These are phyloP conservation scores for Lasiodiplodia citricola DNA, from an alignment of 2,329 filamentous ascomycete genomes.

Conservation along the genomic window DNA sequence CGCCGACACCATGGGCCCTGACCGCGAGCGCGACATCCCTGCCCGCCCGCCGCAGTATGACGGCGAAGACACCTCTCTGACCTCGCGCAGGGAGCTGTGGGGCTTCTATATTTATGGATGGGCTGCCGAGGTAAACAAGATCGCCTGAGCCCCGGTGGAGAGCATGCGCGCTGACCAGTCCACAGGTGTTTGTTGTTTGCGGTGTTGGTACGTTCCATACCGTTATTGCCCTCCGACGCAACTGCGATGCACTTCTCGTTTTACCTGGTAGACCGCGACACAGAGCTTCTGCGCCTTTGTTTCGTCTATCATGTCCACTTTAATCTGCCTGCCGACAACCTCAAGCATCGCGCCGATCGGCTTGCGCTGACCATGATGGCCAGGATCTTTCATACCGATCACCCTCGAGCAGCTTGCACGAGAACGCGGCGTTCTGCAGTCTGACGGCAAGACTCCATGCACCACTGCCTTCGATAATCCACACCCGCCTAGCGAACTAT, in stretches of 20 bases:
- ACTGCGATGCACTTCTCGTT: neutral
- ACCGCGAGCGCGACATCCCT: slow-evolving; percentile 37
- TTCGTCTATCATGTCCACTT: neutral
- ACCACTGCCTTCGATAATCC: slow-evolving; percentile 49
- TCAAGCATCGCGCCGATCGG: neutral
- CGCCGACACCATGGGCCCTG: slow-evolving; percentile 43
- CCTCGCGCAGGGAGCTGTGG: slow-evolving; percentile 82
- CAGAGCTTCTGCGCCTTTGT: neutral
- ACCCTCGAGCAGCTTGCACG: slow-evolving; percentile 91
- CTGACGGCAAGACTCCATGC: slow-evolving; percentile 78
- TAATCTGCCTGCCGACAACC: neutral
- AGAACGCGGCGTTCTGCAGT: slow-evolving; percentile 85
- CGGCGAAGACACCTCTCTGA: slow-evolving; percentile 87
- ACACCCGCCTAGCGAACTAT: slow-evolving; percentile 29
- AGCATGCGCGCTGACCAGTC: slow-evolving; percentile 15
- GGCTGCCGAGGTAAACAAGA: slow-evolving; percentile 71
- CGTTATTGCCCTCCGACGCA: neutral
- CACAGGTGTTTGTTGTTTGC: slow-evolving; percentile 84
- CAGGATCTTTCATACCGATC: slow-evolving; percentile 90
- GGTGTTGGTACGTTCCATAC: slow-evolving; percentile 65
- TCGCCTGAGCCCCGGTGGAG: neutral
- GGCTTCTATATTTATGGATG: slow-evolving; percentile 98
- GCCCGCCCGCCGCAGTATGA: slow-evolving; percentile 57
- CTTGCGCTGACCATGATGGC: slow-evolving; percentile 11
- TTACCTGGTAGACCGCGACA: neutral